Evolutionary conservation across 2,329 filamentous ascomycete genomes (phyloP), one percentile per base, ranked within the genome.

Genomic region (Mycosphaerella arachidis): DNA sequence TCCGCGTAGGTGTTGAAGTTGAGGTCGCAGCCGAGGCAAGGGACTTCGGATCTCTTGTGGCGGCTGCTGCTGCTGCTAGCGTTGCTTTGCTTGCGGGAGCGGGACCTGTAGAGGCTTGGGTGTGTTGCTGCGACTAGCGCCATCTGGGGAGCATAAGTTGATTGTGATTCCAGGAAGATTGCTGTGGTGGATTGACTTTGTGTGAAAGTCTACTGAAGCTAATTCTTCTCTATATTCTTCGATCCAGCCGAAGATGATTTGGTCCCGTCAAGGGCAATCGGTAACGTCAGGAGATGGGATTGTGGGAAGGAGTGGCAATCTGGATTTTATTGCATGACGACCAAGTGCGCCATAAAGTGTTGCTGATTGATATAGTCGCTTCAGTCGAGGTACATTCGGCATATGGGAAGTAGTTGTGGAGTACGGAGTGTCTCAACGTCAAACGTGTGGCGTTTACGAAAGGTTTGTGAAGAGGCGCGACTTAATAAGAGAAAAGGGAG

Each of bases 1-100:
- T 57, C 60, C 30, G 50, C 30, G 20, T 60, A 64, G 33, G 57
- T 58, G 35, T 43, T 58, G 51, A 64, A 64, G 50, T 35, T 13
- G 27, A 52, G 50, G 13, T 52, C 33, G 30, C 50, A 52, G 50
- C 50, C 50, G 50, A 52, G 50, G 35, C 50, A 52, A 7, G 29
- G 50, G 50, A 52, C 50, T 20, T 35, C 50, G 1, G 50, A 16
- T 20, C 29, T 29, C 29, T 29, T 50, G 30, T n/a, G 50, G 3
- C n/a, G 50, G 3, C n/a, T 20, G 27, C n/a, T 33, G 50, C 24
- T 20, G 30, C 12, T 31, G 30, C 24, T 30, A 7, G 46, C 20
- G 9, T 27, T 31, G 8, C 29, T 50, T 12, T 31, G 46, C 20
- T 50, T 50, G 20, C 46, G 20, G 20, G 46, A 50, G 18, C 46